These are phyloP conservation scores for Oryza longistaminata DNA, from an alignment of 176 grass and related monocot genomes.

Conservation along the genomic window DNA sequence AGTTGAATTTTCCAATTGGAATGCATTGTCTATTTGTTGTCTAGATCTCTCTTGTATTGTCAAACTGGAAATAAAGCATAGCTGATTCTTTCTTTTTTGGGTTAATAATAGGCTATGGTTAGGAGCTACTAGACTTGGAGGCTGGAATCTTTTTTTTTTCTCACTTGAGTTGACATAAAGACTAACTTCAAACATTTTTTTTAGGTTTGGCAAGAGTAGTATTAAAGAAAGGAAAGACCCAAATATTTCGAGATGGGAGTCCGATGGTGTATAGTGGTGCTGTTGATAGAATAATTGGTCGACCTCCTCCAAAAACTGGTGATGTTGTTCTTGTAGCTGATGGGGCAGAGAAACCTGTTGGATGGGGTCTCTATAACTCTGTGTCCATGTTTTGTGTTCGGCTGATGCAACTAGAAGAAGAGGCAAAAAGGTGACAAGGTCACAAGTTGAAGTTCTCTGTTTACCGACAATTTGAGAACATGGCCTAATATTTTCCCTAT, in stretches of 20 bases:
- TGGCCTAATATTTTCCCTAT: slow-evolving; percentile 9
- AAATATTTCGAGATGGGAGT: slow-evolving; percentile 84
- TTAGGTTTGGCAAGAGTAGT: slow-evolving; percentile 85
- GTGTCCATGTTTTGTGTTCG: slow-evolving; percentile 98
- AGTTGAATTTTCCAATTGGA: background rate
- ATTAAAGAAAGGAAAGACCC: slow-evolving; percentile 93
- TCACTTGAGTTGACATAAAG: background rate
- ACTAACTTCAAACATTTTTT: slow-evolving; percentile 18
- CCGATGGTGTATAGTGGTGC: slow-evolving; percentile 98
- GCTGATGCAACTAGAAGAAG: slow-evolving; percentile 94
- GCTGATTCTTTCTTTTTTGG: background rate
- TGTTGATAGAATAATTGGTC: slow-evolving; percentile 73
- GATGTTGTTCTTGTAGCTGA: slow-evolving; percentile 89
- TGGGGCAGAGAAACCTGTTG: slow-evolving; percentile 75
- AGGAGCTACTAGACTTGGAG: background rate
- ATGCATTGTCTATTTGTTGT: background rate
- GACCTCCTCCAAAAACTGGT: slow-evolving; percentile 74
- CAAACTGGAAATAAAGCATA: background rate
- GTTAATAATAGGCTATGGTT: slow-evolving; percentile 1
- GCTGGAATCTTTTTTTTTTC: background rate
- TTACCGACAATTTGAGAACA: slow-evolving; percentile 7
- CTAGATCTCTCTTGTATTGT: background rate
- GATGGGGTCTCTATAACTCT: slow-evolving; percentile 91
- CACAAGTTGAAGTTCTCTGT: background rate
- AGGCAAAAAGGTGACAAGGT: slow-evolving; percentile 62